Base-by-base conservation (phyloP, 306 rosid species). In the Inga laurina region DNA sequence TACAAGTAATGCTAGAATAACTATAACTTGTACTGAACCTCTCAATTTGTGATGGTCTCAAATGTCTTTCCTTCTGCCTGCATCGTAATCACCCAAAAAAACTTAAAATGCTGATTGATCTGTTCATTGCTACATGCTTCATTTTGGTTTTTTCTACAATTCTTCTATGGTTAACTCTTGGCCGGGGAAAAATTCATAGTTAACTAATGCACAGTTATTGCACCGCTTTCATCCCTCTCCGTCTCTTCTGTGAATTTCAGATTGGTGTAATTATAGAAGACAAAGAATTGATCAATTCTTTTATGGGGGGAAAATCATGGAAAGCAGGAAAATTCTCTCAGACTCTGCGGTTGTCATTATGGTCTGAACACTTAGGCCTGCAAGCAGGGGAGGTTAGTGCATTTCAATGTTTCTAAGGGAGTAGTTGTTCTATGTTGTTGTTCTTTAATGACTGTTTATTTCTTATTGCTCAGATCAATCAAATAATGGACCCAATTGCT, bases 321-420 rank as follows among this genome's bases (percentile, higher is more conserved):
- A 89, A 90, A 82, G 99, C 99, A 48, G 99, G 98, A 77, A 94
- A 89, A 32, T 97, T 94, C 87, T 94, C 97, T 68, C 86, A 85
- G 71, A 89, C 91, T 78, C 95, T 97, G 54, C 97, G 98, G 43
- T 62, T 94, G 85, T 90, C 99, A 16, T 90, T 94, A 76, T 97
- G 99, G 99, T 85, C 99, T 41, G 99, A 97, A 84, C 99, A 97
- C 88, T 92, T 97, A 19, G 99, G 98, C 80, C 85, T 97, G 56
- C 88, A 84, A 45, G 79, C 91, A 8, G 94, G 91, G 80, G 94
- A 90, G 98, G 99, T 96, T 75, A 71, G 92, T 72, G 27, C 79
- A 66, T 80, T 79, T 56, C 62, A 82, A 43, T 80, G 21, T 66
- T 70, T 54, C 59, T 14, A 24, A 57, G 68, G 27, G 39, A 10